Conservation (phyloP, 1,284 basidiomycete genomes). For the Entoloma clypeatum region DNA sequence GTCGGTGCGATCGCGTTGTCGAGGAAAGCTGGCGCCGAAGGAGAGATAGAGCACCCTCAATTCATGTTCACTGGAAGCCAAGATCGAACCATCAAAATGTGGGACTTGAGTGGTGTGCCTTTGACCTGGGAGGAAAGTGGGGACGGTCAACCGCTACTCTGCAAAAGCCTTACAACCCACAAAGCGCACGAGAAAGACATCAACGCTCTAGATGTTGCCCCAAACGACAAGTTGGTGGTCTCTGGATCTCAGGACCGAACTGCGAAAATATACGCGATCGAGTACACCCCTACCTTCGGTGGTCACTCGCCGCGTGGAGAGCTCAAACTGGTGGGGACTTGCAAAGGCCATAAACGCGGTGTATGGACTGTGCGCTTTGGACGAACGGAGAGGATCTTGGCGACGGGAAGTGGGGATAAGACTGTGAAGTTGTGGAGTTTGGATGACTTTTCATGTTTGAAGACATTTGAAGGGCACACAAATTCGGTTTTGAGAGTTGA, state of each 20-base stretch:
- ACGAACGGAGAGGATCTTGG: constrained; percentile 78
- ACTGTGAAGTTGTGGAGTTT: constrained; percentile 93
- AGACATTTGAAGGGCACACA: constrained; percentile 96
- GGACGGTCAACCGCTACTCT: constrained; percentile 39
- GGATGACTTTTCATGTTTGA: constrained; percentile 87
- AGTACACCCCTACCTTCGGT: constrained; percentile 44
- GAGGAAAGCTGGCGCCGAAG: constrained; percentile 24
- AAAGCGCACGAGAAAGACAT: constrained; percentile 99
- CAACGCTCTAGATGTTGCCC: constrained; percentile 92
- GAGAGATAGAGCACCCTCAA: constrained; percentile 30
- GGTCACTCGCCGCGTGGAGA: constrained; percentile 54
- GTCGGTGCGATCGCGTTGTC: constrained; percentile 89
- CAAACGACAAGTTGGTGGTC: constrained; percentile 85
- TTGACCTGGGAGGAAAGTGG: constrained; percentile 18
- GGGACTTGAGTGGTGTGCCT: constrained; percentile 74
- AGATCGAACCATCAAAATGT: constrained; percentile 98
- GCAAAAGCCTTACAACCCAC: constrained; percentile 82
- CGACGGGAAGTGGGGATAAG: constrained; percentile 93
- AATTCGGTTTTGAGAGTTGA: constrained; percentile 94
- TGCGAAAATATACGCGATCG: constrained; percentile 85
- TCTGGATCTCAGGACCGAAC: constrained; percentile 97
- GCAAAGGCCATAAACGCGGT: constrained; percentile 95
- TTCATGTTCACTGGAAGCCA: constrained; percentile 95
- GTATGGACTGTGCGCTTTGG: constrained; percentile 95
- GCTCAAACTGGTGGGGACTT: constrained; percentile 79